These are phyloP conservation scores for Aureobasidium melanogenum DNA, from an alignment of 2,329 filamentous ascomycete species.

Conservation along the genomic window DNA sequence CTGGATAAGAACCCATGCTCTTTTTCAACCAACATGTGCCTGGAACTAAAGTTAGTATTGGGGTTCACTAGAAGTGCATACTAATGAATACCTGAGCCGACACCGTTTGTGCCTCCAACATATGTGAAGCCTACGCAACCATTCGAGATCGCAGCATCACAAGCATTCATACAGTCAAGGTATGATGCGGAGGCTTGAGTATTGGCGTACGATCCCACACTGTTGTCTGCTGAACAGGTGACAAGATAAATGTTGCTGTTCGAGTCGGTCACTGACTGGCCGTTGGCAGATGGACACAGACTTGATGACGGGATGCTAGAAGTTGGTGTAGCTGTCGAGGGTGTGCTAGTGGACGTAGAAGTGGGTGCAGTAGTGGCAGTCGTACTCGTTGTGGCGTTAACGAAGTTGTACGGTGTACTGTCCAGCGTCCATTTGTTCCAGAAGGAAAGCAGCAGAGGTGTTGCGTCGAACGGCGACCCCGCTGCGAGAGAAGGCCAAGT, in stretches of 20 bases:
- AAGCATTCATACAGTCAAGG: slow-evolving; percentile 15
- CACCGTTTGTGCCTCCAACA: slow-evolving; percentile 15
- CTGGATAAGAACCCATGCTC: slow-evolving; percentile 5
- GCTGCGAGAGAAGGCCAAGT: slow-evolving; percentile 30
- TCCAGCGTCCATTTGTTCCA: slow-evolving; percentile 18
- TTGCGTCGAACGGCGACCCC: slow-evolving; percentile 15
- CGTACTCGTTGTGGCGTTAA: background rate
- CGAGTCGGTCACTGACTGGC: background rate
- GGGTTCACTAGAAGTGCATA: background rate
- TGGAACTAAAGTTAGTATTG: background rate
- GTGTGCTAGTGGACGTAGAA: background rate
- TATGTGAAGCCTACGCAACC: slow-evolving; percentile 15
- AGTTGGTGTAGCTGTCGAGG: slow-evolving; percentile 11
- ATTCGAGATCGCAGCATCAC: slow-evolving; percentile 2
- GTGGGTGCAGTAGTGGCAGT: background rate
- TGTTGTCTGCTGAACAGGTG: slow-evolving; percentile 13
- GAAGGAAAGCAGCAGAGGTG: slow-evolving; percentile 18
- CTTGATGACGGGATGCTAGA: slow-evolving; percentile 14
- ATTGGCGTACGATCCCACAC: slow-evolving; percentile 9
- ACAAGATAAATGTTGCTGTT: slow-evolving; percentile 6
- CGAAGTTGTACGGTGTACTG: slow-evolving; percentile 10
- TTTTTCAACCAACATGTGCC: slow-evolving; percentile 20
- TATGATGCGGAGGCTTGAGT: slow-evolving; percentile 11
- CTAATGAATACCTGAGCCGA: background rate
- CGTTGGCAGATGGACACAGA: slow-evolving; percentile 5